Percentiles rank a stretch among this genome's conserved stretches.
phyloP scores from a whole-genome alignment of 805 yeast species.

The Tetrapisispora fleetii region DNA sequence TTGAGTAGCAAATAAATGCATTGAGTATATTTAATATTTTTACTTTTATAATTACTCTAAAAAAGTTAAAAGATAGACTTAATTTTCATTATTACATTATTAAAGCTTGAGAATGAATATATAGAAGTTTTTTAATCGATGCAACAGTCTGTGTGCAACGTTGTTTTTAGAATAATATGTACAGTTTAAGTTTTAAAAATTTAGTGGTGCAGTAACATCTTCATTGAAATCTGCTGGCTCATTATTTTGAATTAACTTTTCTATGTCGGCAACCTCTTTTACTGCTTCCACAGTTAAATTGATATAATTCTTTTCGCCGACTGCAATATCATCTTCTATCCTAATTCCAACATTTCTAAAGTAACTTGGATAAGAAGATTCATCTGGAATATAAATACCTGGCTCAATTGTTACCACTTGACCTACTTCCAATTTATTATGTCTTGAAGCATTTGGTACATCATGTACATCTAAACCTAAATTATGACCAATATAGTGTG shows the following conservation, averaged over 20 bases:
- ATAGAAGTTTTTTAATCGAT: no score
- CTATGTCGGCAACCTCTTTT: constrained; percentile 79
- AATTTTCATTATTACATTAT: no score
- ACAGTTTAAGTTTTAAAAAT: constrained; percentile 1
- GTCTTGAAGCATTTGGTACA: constrained; percentile 53
- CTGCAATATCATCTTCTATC: constrained; percentile 86
- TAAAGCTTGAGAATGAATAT: neutral
- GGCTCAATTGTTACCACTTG: constrained; percentile 95
- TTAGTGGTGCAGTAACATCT: constrained; percentile 32
- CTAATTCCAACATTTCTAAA: constrained; percentile 88
- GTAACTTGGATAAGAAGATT: constrained; percentile 57
- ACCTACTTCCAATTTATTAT: constrained; percentile 44
- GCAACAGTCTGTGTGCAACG: no score
- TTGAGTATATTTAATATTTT: neutral
- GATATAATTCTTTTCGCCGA: constrained; percentile 50
- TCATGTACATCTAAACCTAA: constrained; percentile 90
- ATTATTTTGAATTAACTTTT: constrained; percentile 52
- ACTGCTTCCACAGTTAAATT: constrained; percentile 73
- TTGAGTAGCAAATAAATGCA: neutral
- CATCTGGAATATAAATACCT: constrained; percentile 81
- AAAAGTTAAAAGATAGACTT: neutral
- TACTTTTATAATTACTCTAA: neutral
- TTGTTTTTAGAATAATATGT: no score
- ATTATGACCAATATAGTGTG: constrained; percentile 94
- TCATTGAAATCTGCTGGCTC: constrained; percentile 39